phyloP scores from a whole-genome alignment of 176 grass and related monocot genomes.

The Tillandsia fasciculata region DNA sequence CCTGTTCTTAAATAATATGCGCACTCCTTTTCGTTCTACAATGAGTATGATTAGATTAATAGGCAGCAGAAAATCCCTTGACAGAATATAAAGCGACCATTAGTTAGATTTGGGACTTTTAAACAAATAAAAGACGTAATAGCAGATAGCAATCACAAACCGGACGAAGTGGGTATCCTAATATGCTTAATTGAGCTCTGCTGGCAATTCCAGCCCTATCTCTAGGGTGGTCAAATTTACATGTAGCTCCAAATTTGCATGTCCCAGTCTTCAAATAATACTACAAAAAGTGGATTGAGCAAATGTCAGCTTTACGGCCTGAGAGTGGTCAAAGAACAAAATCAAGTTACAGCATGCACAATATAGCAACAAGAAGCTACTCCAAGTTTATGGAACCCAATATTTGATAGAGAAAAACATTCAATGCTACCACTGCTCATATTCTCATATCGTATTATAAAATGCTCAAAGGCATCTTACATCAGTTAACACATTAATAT shows the following conservation, averaged over 20 bases:
- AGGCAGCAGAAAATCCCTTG: conserved; percentile 3
- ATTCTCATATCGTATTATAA: too few species aligned
- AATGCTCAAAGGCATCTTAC: too few species aligned
- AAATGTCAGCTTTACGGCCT: conserved; percentile 10
- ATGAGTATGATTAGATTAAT: conserved; percentile 13
- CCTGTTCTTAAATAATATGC: conserved; percentile 95
- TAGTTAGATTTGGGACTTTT: not conserved
- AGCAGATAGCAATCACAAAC: conserved; percentile 42
- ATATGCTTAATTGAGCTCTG: conserved; percentile 63
- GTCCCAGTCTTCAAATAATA: conserved; percentile 94
- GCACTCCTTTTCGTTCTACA: conserved; percentile 93
- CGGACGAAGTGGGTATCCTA: conserved; percentile 87
- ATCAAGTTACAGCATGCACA: conserved; percentile 7
- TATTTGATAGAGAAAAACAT: too few species aligned
- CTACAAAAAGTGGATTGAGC: conserved; percentile 26
- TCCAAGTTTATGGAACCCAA: not conserved
- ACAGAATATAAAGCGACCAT: conserved; percentile 10
- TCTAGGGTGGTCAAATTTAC: conserved; percentile 98
- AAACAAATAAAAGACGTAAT: conserved; percentile 10
- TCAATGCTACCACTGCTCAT: too few species aligned
- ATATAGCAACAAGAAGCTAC: not conserved
- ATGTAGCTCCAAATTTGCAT: conserved; percentile 99
- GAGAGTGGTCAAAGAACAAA: conserved; percentile 2
- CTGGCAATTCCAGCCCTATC: conserved; percentile 91
- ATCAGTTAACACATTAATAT: too few species aligned